Base-by-base conservation (phyloP, 2,329 filamentous ascomycete genomes). In the Mycosphaerella sp. region DNA sequence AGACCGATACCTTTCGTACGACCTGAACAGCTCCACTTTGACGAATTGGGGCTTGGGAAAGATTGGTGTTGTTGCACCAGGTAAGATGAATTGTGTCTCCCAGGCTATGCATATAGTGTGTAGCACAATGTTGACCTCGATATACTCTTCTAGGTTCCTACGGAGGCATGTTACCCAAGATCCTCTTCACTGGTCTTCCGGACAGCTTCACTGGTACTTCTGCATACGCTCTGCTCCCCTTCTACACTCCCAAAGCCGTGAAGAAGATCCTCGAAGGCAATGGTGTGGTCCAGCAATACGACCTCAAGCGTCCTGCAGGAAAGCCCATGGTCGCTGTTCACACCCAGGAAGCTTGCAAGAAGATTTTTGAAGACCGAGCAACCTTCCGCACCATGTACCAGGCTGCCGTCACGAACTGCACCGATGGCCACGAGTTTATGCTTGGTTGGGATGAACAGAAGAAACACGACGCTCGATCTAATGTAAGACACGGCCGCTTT, bases 21-120 rank as follows among this genome's bases (percentile, higher is more conserved):
- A 78, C 55, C 73, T 76, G 65, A 76, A 76, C 65, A 74, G 71
- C 64, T 73, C 66, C 45, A 77, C 73, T 1, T 66, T 78, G 39
- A 76, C 74, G 6, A 72, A 79, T 38, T 80, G 77, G 76, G 78
- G 78, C 31, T 71, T 73, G n/a, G 66, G 73, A 12, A 71, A 77
- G 59, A 64, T 78, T 4, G 64, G 59, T n/a, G 73, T 3, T 77
- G 78, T 57, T 74, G 76, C 26, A 57, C 64, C 40, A 48, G 47
- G 48, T 51, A 6, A 40, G 39, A 36, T 34, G 9, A 17, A 3
- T 10, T 5, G 6, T 14, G 11, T 10, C n/a, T n/a, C 36, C 9
- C 6, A 29, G 26, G 1, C 26, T 21, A 21, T 21, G 1, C 26
- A 29, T 29, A 29, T 29, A 2, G 1, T 29, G 17, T 23, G 29